Evolutionary conservation across 352 stramenopile species (phyloP).

Genomic region (Phytophthora macrochlamydospora): DNA sequence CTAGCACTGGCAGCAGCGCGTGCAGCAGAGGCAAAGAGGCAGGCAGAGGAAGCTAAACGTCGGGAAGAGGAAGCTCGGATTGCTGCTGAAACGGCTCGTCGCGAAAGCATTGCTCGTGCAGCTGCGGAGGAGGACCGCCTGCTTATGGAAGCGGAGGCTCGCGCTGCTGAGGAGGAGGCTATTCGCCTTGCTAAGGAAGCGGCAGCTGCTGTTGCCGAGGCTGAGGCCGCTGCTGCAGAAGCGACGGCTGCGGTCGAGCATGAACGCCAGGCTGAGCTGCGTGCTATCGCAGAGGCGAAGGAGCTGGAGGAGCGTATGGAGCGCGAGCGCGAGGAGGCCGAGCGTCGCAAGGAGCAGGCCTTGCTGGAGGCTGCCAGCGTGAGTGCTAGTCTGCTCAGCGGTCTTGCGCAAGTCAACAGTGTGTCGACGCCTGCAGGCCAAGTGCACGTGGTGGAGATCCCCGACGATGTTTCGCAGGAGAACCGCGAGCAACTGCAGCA

Average conservation of each 20-base stretch:
- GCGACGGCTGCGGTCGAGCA: conserved; percentile 77
- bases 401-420: conserved; percentile 82
- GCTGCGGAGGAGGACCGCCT: conserved; percentile 60
- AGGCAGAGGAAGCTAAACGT: conserved; percentile 85
- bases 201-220: conserved; percentile 55
- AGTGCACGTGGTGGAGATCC: conserved; percentile 85
- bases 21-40: conserved; percentile 70
- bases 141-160: conserved; percentile 82
- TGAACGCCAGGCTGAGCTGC: conserved; percentile 81
- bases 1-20: conserved; percentile 75
- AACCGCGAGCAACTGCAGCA: conserved; percentile 88
- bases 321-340: conserved; percentile 55
- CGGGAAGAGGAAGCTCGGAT: conserved; percentile 80
- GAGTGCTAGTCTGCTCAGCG: conserved; percentile 74
- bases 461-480: conserved; percentile 81
- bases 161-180: conserved; percentile 78
- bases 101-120: conserved; percentile 75
- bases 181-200: conserved; percentile 74
- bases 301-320: conserved; percentile 74
- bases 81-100: conserved; percentile 61
- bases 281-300: conserved; percentile 79
- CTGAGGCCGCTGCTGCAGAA: conserved; percentile 70
- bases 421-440: conserved; percentile 67
- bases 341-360: conserved; percentile 72
- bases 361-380: conserved; percentile 70